Conservation (phyloP, 208 protist species). For the Acanthamoeba culbertsoni region DNA sequence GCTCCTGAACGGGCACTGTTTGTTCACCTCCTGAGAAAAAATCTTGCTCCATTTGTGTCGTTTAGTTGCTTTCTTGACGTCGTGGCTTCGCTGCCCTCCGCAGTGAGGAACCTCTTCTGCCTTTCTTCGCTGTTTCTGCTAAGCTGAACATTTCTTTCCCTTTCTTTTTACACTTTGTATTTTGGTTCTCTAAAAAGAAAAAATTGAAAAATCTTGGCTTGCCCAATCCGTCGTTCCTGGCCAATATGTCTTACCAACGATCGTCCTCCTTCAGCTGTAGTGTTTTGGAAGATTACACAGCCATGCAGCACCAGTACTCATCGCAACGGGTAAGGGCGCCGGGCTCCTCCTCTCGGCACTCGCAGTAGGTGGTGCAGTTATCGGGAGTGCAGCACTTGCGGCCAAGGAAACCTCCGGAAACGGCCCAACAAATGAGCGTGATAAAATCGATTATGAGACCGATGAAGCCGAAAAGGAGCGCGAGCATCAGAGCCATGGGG, state of each 20-base stretch:
- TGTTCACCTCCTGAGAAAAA: conserved; percentile 10
- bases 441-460: conserved; percentile 21
- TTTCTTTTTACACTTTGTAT: neutral
- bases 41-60: conserved; percentile 17
- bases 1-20: neutral
- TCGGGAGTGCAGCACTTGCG: conserved; percentile 26
- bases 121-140: too few relatives aligned
- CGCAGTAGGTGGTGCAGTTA: conserved; percentile 38
- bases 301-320: conserved; percentile 38
- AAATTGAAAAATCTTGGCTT: neutral
- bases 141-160: neutral
- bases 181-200: neutral
- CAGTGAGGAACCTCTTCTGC: too few relatives aligned
- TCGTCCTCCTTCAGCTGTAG: too few relatives aligned
- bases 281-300: conserved; percentile 10
- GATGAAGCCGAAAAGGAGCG: neutral
- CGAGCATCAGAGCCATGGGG: neutral
- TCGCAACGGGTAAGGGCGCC: conserved; percentile 25
- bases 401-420: conserved; percentile 3
- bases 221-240: neutral
- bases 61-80: too few relatives aligned
- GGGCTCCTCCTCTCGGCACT: conserved; percentile 21
- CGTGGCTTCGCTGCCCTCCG: too few relatives aligned
- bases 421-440: conserved; percentile 1
- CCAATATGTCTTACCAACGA: too few relatives aligned